These are phyloP conservation scores for Acanthamoeba polyphaga DNA, from an alignment of 208 protist genomes.

Conservation along the genomic window DNA sequence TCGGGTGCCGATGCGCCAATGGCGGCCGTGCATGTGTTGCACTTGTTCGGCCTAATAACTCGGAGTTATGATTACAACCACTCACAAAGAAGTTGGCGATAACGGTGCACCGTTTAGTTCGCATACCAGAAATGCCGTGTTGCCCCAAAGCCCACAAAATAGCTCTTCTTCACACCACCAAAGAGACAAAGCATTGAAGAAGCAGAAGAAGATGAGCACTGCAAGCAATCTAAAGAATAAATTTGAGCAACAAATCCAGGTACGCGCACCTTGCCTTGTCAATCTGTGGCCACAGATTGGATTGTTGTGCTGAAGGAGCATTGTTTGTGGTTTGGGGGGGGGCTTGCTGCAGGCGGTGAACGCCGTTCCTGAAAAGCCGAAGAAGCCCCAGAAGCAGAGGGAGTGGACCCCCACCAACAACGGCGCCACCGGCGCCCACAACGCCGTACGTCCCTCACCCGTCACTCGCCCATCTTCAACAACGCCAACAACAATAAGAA, in stretches of 20 bases:
- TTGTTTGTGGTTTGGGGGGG: neutral
- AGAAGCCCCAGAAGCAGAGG: slow-evolving; percentile 35
- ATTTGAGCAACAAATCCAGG: slow-evolving; percentile 30
- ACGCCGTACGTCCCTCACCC: neutral
- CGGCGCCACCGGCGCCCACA: slow-evolving; percentile 17
- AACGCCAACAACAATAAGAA: neutral
- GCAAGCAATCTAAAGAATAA: slow-evolving; percentile 36
- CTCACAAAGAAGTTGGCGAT: too few species aligned
- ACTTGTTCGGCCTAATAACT: too few species aligned
- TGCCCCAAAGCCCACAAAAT: too few species aligned
- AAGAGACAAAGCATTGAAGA: too few species aligned
- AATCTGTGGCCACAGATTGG: too few species aligned
- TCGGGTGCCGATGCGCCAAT: too few species aligned
- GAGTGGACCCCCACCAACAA: slow-evolving; percentile 59
- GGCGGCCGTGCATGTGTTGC: too few species aligned
- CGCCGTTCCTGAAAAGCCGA: slow-evolving; percentile 19
- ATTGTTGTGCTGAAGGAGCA: neutral
- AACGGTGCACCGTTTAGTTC: too few species aligned
- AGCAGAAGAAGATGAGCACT: neutral
- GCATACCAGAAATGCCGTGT: too few species aligned
- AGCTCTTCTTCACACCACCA: too few species aligned
- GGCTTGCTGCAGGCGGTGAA: slow-evolving; percentile 11
- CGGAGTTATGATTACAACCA: too few species aligned
- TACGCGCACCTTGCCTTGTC: too few species aligned
- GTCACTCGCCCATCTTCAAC: neutral